phyloP scores from a whole-genome alignment of 2,329 filamentous ascomycete species.

The Stachybotrys chartarum region DNA sequence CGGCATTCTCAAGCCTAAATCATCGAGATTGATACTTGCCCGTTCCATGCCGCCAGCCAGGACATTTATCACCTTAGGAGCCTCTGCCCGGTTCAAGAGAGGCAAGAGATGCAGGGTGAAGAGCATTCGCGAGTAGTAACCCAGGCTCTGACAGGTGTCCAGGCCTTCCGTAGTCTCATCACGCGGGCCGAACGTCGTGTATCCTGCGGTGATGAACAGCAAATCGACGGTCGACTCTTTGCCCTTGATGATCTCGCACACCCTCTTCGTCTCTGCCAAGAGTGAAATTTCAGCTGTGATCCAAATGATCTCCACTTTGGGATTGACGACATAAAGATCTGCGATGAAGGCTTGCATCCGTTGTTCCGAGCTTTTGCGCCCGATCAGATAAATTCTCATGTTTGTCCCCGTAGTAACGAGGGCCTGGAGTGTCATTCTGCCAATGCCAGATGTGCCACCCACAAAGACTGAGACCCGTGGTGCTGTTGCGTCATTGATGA shows the following conservation, averaged over 20 bases:
- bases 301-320: slow-evolving; percentile 34
- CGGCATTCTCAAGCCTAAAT: slow-evolving; percentile 18
- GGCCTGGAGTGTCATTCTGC: slow-evolving; percentile 28
- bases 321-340: slow-evolving; percentile 26
- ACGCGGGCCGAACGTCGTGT: slow-evolving; percentile 30
- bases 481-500: slow-evolving; percentile 26
- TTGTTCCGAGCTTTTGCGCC: slow-evolving; percentile 27
- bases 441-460: slow-evolving; percentile 39
- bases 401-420: slow-evolving; percentile 25
- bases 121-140: slow-evolving; percentile 36
- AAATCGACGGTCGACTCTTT: slow-evolving; percentile 32
- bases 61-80: slow-evolving; percentile 17
- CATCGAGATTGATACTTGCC: slow-evolving; percentile 11
- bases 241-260: slow-evolving; percentile 29
- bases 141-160: slow-evolving; percentile 29
- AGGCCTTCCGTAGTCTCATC: slow-evolving; percentile 33
- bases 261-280: slow-evolving; percentile 29
- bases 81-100: slow-evolving; percentile 20
- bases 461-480: slow-evolving; percentile 34
- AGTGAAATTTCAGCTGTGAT: slow-evolving; percentile 35
- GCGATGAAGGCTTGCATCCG: slow-evolving; percentile 23
- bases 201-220: slow-evolving; percentile 36
- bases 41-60: slow-evolving; percentile 12
- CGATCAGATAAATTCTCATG: slow-evolving; percentile 34
- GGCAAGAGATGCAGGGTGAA: slow-evolving; percentile 33